phyloP scores from a whole-genome alignment of 1,284 basidiomycete genomes.

The Malassezia cuniculi region DNA sequence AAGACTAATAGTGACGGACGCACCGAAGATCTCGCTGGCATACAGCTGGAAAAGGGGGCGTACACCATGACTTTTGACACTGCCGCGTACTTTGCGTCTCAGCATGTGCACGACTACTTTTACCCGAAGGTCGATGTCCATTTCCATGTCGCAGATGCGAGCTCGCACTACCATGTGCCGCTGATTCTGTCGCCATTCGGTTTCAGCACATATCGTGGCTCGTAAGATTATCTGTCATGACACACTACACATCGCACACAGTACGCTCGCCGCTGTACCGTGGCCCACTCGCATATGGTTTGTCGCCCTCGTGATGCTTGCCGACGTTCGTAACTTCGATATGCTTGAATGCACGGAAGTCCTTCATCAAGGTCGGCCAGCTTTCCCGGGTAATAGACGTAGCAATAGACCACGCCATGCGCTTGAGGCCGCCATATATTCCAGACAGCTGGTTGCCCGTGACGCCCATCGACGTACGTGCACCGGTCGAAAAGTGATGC shows the following conservation, averaged over 20 bases:
- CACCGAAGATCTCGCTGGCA: neutral
- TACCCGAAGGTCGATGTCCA: neutral
- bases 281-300: conserved; percentile 5
- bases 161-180: conserved; percentile 7
- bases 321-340: conserved; percentile 6
- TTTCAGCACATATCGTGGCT: conserved; percentile 9
- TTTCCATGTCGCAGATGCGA: neutral
- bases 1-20: neutral
- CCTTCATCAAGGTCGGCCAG: conserved; percentile 6
- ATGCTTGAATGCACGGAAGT: conserved; percentile 6
- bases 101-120: neutral
- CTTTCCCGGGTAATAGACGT: conserved; percentile 8
- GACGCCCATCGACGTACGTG: conserved; percentile 6
- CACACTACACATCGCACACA: too few species aligned
- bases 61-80: conserved; percentile 4
- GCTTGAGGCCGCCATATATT: conserved; percentile 7
- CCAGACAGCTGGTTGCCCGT: conserved; percentile 10
- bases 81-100: neutral
- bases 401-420: conserved; percentile 9
- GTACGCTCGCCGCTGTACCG: neutral
- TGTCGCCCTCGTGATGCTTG: neutral
- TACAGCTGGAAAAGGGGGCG: neutral
- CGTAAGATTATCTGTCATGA: too few species aligned
- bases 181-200: conserved; percentile 7
- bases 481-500: conserved; percentile 9